These are phyloP conservation scores for Tuber microsphaerosporum DNA, from an alignment of 495 filamentous ascomycete species.

Conservation along the genomic window DNA sequence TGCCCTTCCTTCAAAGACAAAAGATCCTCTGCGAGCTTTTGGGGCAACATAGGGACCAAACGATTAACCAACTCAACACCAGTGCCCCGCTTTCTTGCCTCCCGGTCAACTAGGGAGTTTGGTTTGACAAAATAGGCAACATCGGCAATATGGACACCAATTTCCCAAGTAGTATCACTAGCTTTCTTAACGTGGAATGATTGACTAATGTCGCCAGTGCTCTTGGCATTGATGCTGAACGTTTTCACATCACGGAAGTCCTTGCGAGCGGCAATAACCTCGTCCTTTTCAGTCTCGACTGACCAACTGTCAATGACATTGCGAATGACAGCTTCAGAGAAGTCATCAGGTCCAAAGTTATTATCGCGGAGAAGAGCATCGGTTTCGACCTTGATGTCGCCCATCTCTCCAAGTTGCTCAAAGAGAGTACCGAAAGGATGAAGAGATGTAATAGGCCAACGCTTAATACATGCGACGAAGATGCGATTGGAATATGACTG, in stretches of 20 bases:
- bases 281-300: conserved; percentile 70
- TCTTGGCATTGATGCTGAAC: conserved; percentile 84
- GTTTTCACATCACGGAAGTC: conserved; percentile 86
- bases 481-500: conserved; percentile 95
- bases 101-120: conserved; percentile 91
- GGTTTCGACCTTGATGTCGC: conserved; percentile 90
- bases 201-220: conserved; percentile 76
- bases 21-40: conserved; percentile 73
- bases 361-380: conserved; percentile 95
- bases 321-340: conserved; percentile 89
- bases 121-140: conserved; percentile 94
- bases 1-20: conserved; percentile 78
- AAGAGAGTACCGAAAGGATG: conserved; percentile 97
- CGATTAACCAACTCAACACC: conserved; percentile 89
- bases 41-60: conserved; percentile 81
- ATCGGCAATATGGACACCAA: conserved; percentile 92
- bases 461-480: conserved; percentile 97
- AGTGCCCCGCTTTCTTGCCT: conserved; percentile 96
- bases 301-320: conserved; percentile 92
- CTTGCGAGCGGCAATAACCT: conserved; percentile 64
- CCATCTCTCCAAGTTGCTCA: conserved; percentile 95
- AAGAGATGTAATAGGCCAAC: conserved; percentile 98
- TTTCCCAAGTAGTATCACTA: conserved; percentile 76
- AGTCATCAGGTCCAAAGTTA: conserved; percentile 96
- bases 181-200: conserved; percentile 83